Base-by-base conservation (phyloP, 1,284 basidiomycete species). In the Puccinia coronata region DNA sequence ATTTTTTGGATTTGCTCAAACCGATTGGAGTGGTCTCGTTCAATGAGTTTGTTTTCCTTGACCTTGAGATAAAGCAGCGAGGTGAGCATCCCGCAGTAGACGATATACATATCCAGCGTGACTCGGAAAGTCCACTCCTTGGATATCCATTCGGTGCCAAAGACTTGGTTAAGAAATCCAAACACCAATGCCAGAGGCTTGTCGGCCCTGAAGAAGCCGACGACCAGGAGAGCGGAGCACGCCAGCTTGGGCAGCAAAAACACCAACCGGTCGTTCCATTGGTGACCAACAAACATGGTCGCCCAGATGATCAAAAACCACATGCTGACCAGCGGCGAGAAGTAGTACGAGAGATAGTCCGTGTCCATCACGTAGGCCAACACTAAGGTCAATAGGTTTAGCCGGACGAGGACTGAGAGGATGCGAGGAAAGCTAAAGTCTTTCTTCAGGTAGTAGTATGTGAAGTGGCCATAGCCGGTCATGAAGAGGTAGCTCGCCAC, bases 341-440 rank as follows among this genome's bases (percentile, higher is more conserved):
- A 94, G 87, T 95, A 94, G 86, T 95, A 94, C 78, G 91, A 93
- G 82, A 93, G 90, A 86, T 95, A 96, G 87, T 94, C 89, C 82
- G 93, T 94, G 87, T 95, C 91, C 93, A 96, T 95, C 73, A 91
- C 90, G 87, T 95, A 96, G 9, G 92, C 92, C 59, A 96, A 88
- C 20, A 91, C 87, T 71, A 95, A 87, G 0, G 94, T 94, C 67
- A 95, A 88, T 59, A 95, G 87, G 86, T 96, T 96, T 81, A 95
- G 87, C 11, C 94, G 91, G 80, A 95, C 89, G 83, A 96, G 87
- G 70, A 93, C 91, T 90, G 93, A 86, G 90, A 63, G 91, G 73
- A 86, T 84, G 36, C 94, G 91, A 67, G 89, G 86, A 85, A 93
- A 91, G 4, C 92, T 90, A 86, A 91, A 96, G 85, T 96, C 92